Conservation (phyloP, 23 red algal species). For the Cyanidiococcus yangmingshanensis region DNA sequence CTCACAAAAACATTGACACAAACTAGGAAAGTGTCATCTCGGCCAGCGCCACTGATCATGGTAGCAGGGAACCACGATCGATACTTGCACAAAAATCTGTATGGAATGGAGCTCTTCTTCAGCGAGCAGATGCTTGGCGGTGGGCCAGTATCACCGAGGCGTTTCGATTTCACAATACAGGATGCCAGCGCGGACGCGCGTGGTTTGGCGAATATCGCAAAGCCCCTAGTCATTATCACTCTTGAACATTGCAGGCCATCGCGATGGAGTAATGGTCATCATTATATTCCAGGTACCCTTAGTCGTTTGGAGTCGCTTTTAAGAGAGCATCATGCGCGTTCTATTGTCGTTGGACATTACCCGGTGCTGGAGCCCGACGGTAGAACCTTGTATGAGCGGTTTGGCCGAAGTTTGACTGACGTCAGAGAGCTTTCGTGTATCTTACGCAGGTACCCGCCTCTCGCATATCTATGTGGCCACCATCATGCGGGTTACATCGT, state of each 20-base stretch:
- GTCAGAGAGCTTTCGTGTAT: slow-evolving; percentile 16
- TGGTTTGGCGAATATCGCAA: not conserved
- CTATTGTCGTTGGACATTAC: slow-evolving; percentile 30
- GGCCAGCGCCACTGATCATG: slow-evolving; percentile 22
- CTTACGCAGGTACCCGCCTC: slow-evolving; percentile 22
- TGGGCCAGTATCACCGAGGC: not conserved
- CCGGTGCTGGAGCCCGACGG: slow-evolving; percentile 26
- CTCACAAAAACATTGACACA: not conserved
- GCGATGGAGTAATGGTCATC: not conserved
- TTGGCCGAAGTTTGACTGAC: slow-evolving; percentile 26
- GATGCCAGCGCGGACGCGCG: not conserved
- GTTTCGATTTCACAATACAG: not conserved
- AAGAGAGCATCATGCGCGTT: not conserved
- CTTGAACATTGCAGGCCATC: slow-evolving; percentile 12
- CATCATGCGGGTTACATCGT: slow-evolving; percentile 24
- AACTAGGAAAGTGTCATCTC: not conserved
- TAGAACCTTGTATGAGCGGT: not conserved
- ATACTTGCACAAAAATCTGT: not conserved
- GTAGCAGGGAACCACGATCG: slow-evolving; percentile 30
- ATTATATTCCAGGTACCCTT: not conserved
- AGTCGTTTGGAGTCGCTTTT: slow-evolving; percentile 8
- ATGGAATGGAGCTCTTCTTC: slow-evolving; percentile 24
- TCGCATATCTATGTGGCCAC: slow-evolving; percentile 33
- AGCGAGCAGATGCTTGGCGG: slow-evolving; percentile 22
- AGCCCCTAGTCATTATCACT: not conserved